Percentiles rank a stretch among this genome's conserved stretches.
Conservation (phyloP, 2,329 filamentous ascomycete species). For the Exophiala spinifera region DNA sequence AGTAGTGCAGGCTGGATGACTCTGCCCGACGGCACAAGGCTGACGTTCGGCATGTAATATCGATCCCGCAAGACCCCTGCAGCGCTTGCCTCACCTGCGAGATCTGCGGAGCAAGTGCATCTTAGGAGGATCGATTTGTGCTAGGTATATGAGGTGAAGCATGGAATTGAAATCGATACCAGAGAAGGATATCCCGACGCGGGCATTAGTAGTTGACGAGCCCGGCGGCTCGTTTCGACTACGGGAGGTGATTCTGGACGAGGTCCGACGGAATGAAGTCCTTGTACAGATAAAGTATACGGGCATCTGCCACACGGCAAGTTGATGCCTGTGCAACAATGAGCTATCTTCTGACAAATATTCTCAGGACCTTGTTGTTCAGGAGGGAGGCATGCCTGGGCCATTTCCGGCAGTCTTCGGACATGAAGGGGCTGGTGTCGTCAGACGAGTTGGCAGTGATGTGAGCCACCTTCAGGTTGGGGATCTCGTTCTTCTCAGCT, state of each 20-base stretch:
- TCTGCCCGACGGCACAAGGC: too few species aligned
- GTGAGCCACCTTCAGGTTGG: conserved; percentile 72
- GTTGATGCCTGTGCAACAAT: conserved; percentile 5
- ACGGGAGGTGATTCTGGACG: conserved; percentile 59
- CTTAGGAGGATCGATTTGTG: too few species aligned
- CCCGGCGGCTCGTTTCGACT: conserved; percentile 60
- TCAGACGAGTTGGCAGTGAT: conserved; percentile 50
- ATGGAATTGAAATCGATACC: too few species aligned
- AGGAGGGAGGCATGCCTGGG: conserved; percentile 15
- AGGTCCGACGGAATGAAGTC: conserved; percentile 83
- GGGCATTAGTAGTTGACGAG: conserved; percentile 79
- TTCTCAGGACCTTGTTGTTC: conserved; percentile 32
- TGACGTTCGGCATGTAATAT: too few species aligned
- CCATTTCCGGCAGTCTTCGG: conserved; percentile 64
- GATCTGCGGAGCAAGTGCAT: too few species aligned
- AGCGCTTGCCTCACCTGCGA: too few species aligned
- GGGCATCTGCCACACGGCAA: conserved; percentile 83
- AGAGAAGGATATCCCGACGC: conserved; percentile 12
- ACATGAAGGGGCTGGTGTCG: conserved; percentile 52
- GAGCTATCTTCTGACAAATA: background rate
- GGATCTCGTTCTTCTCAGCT: conserved; percentile 71
- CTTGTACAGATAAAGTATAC: conserved; percentile 86
- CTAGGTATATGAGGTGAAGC: too few species aligned
- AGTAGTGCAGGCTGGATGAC: too few species aligned
- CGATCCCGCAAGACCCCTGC: too few species aligned